phyloP scores from a whole-genome alignment of 73 alveolate genomes.

The Tetrahymena thermophila region DNA sequence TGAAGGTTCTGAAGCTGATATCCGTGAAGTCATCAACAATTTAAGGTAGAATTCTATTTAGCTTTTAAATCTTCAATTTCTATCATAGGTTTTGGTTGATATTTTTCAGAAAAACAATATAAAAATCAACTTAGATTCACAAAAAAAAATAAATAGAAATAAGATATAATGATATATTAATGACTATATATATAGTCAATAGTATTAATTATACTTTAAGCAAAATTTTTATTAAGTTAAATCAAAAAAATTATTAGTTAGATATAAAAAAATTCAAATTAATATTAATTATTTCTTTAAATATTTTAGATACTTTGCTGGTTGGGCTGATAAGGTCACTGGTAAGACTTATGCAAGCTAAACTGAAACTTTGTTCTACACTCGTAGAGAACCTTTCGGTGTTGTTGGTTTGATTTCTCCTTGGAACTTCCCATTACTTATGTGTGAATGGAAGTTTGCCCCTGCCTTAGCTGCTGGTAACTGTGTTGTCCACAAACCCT shows the following conservation, averaged over 20 bases:
- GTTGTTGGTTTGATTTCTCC: constrained; percentile 85
- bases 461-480: constrained; percentile 93
- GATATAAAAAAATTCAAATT: too few relatives aligned
- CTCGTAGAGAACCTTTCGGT: constrained; percentile 77
- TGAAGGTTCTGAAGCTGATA: constrained; percentile 50
- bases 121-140: not conserved
- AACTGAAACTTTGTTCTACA: constrained; percentile 32
- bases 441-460: constrained; percentile 78
- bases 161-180: not conserved
- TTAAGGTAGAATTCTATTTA: constrained; percentile 10
- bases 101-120: too few relatives aligned
- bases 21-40: constrained; percentile 40
- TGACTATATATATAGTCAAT: too few relatives aligned
- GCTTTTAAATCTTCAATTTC: not conserved
- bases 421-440: constrained; percentile 85
- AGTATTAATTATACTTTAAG: too few relatives aligned
- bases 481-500: constrained; percentile 81
- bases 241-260: too few relatives aligned
- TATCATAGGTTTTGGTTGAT: not conserved
- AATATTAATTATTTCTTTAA: not conserved
- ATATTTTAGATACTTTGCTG: constrained; percentile 56
- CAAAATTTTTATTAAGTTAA: too few relatives aligned
- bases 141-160: too few relatives aligned
- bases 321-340: constrained; percentile 71
- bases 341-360: constrained; percentile 48